phyloP scores from a whole-genome alignment of 805 yeast species.

The Saturnispora zaruensis region DNA sequence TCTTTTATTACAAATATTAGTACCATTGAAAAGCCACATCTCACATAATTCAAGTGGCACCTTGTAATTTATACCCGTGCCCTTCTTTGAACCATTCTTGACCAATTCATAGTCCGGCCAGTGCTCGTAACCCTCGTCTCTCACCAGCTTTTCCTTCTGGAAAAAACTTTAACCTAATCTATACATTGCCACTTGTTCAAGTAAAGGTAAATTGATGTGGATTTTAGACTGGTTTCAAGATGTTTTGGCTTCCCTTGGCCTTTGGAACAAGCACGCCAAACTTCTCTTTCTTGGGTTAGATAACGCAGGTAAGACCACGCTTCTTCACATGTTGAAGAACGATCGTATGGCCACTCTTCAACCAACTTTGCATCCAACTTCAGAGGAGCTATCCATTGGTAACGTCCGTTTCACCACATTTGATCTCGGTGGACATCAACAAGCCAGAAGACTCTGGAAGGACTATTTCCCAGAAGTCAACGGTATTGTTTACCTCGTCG shows the following conservation, averaged over 20 bases:
- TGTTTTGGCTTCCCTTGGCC: constrained; percentile 67
- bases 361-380: constrained; percentile 97
- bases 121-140: neutral
- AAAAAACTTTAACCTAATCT: neutral
- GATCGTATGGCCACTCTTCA: constrained; percentile 96
- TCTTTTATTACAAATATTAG: too few relatives aligned
- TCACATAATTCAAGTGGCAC: too few relatives aligned
- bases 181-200: neutral
- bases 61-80: too few relatives aligned
- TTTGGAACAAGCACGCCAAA: constrained; percentile 94
- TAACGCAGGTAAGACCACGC: constrained; percentile 95
- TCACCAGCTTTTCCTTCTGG: neutral
- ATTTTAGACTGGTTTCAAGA: constrained; percentile 49
- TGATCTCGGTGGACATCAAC: constrained; percentile 97
- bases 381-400: constrained; percentile 96
- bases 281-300: constrained; percentile 92
- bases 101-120: too few relatives aligned
- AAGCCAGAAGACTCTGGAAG: constrained; percentile 98
- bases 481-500: constrained; percentile 93
- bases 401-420: constrained; percentile 95
- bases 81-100: too few relatives aligned
- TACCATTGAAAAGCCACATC: neutral
- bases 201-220: constrained; percentile 24
- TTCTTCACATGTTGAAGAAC: constrained; percentile 78
- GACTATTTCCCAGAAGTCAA: constrained; percentile 99